Evolutionary conservation across 306 rosid genomes (phyloP), one percentile per base, ranked within the genome.

Genomic region (Albizia julibrissin): DNA sequence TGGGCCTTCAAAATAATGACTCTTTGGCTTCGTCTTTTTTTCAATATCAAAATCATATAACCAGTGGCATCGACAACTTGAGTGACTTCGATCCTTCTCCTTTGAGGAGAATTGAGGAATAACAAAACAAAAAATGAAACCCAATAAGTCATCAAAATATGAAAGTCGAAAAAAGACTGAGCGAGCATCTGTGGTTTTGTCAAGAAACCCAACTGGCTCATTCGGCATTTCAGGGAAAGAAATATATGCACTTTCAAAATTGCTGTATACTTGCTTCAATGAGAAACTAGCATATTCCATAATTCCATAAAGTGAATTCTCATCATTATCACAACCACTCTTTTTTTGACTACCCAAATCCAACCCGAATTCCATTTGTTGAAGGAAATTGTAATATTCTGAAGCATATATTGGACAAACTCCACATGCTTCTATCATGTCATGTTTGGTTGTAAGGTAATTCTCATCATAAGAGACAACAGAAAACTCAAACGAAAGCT

Each of bases 21-120:
- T 2, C 14, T 0, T 0, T 0, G 0, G 1, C 0, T 0, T 1
- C n/a, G n/a, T n/a, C 4, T 0, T 0, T 54, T 8, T 2, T 54
- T 21, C 66, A 3, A 2, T 34, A 61, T 3, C 15, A 26, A 26
- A 24, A 24, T 10, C 1, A 10, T 12, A 1, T 3, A 2, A 2
- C 33, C 1, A 72, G 4, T 0, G 0, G 62, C 26, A 72, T 0
- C 3, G 43, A 9, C 61, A 72, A 5, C 26, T 5, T 0, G 69
- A 42, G 22, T 40, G 34, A 16, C 16, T 15, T 16, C 4, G 22
- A 2, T 29, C 0, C 26, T 0, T 34, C 6, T 11, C n/a, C 12
- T 44, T 46, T 2, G 47, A 10, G 7, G 72, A 26, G 33, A 77
- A 77, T 19, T 52, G 73, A 31, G 64, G 70, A 46, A 65, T n/a